A percentile compares a stretch with the other conserved stretches of the same genome.
Evolutionary conservation across 1,139 yeast genomes (phyloP).

Genomic region (Suhomyces taliae): DNA sequence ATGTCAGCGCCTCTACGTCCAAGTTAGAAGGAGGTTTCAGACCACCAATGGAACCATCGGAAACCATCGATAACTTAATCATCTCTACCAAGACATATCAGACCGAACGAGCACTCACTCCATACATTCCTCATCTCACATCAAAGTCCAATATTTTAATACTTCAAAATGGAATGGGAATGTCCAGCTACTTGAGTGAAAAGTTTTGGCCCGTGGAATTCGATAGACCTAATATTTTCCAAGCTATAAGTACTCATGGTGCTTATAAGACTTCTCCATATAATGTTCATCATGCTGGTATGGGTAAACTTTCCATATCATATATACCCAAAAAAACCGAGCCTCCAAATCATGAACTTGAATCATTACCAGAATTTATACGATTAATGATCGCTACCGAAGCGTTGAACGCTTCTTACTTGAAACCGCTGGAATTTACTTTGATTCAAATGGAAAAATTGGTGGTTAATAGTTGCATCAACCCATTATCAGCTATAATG

Average conservation of each 20-base stretch:
- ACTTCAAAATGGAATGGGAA: constrained; percentile 81
- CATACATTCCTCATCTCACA: constrained; percentile 41
- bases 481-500: constrained; percentile 68
- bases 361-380: constrained; percentile 31
- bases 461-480: constrained; percentile 70
- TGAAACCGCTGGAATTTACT: constrained; percentile 55
- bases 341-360: constrained; percentile 4
- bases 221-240: constrained; percentile 57
- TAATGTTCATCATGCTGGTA: constrained; percentile 64
- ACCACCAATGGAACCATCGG: constrained; percentile 12
- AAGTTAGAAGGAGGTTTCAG: constrained; percentile 11
- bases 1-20: constrained; percentile 15
- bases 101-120: constrained; percentile 46
- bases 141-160: constrained; percentile 56
- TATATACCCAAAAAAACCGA: constrained; percentile 14
- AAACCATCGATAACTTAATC: constrained; percentile 50
- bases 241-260: constrained; percentile 85
- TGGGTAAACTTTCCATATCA: constrained; percentile 58
- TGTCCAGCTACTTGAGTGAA: constrained; percentile 51
- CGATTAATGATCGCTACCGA: constrained; percentile 30
- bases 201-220: constrained; percentile 53
- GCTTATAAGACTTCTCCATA: constrained; percentile 50
- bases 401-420: constrained; percentile 41
- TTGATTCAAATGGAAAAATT: constrained; percentile 74
- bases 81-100: constrained; percentile 67